These are phyloP conservation scores for Talaromyces pinophilus DNA, from an alignment of 2,329 filamentous ascomycete species.

Conservation along the genomic window DNA sequence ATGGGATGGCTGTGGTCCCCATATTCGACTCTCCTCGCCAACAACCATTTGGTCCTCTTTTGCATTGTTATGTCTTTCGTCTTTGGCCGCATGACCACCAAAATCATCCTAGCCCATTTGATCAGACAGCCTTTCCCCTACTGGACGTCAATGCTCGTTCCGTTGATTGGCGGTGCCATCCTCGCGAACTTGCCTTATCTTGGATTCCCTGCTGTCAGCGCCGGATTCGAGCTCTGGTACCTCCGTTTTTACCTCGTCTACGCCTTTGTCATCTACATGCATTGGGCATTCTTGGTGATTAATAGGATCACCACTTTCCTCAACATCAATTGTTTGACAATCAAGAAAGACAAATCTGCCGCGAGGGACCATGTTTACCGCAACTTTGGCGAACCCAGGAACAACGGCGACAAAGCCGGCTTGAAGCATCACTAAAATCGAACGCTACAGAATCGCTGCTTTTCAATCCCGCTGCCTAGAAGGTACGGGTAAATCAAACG, in stretches of 20 bases:
- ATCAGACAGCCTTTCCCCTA: constrained; percentile 92
- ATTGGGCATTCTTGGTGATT: constrained; percentile 90
- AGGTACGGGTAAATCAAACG: neutral
- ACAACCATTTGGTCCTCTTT: constrained; percentile 89
- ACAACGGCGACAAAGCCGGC: constrained; percentile 18
- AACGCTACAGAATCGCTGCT: neutral
- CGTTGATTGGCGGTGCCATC: constrained; percentile 80
- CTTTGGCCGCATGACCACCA: constrained; percentile 96
- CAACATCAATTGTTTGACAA: constrained; percentile 92
- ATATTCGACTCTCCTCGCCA: constrained; percentile 73
- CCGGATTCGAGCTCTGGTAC: constrained; percentile 72
- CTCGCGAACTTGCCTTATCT: constrained; percentile 79
- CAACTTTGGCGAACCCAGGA: constrained; percentile 35
- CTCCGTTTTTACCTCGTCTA: constrained; percentile 83
- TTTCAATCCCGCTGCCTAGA: neutral
- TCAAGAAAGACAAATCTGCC: constrained; percentile 50
- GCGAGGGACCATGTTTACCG: constrained; percentile 41
- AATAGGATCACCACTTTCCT: constrained; percentile 88
- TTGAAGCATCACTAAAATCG: constrained; percentile 21
- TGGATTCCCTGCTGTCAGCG: constrained; percentile 67
- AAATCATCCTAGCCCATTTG: constrained; percentile 96
- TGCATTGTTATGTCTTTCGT: constrained; percentile 95
- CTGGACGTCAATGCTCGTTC: constrained; percentile 89
- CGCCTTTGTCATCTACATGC: constrained; percentile 80
- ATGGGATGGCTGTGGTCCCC: constrained; percentile 87